These are phyloP conservation scores for Vanderwaltozyma tropicalis DNA, from an alignment of 805 yeast species.

Conservation along the genomic window DNA sequence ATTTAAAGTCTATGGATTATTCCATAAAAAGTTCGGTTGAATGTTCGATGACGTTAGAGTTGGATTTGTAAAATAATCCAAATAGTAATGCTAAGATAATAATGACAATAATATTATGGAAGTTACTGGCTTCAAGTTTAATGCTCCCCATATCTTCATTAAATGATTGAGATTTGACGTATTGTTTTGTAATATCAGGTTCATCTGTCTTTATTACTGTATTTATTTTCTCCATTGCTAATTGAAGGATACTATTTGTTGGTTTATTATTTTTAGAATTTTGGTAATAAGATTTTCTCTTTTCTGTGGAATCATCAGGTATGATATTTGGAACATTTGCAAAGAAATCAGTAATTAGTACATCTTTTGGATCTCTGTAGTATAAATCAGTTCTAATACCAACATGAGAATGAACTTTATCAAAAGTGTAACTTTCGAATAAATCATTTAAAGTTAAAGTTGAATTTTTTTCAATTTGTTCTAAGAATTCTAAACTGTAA, in stretches of 20 bases:
- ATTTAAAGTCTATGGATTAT: too few relatives aligned
- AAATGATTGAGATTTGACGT: background rate
- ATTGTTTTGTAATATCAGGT: too few relatives aligned
- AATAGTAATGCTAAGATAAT: background rate
- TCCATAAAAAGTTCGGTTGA: background rate
- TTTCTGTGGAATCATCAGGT: conserved; percentile 32
- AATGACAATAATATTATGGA: too few relatives aligned
- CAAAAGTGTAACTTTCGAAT: conserved; percentile 75
- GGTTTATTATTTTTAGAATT: background rate
- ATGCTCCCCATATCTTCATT: too few relatives aligned
- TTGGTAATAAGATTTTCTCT: background rate
- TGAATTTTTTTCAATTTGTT: conserved; percentile 67
- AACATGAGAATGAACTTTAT: conserved; percentile 79
- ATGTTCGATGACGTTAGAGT: background rate
- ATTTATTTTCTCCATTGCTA: conserved; percentile 3
- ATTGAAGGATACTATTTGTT: conserved; percentile 2
- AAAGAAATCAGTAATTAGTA: conserved; percentile 82
- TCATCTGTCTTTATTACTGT: background rate
- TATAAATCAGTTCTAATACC: conserved; percentile 85
- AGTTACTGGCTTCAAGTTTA: background rate
- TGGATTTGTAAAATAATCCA: background rate
- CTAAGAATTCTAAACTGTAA: conserved; percentile 80
- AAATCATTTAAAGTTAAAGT: conserved; percentile 68
- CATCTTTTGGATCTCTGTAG: conserved; percentile 48
- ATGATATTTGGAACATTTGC: conserved; percentile 82